Evolutionary conservation across 1,139 yeast species (phyloP).

Genomic region (Taphrina confusa): DNA sequence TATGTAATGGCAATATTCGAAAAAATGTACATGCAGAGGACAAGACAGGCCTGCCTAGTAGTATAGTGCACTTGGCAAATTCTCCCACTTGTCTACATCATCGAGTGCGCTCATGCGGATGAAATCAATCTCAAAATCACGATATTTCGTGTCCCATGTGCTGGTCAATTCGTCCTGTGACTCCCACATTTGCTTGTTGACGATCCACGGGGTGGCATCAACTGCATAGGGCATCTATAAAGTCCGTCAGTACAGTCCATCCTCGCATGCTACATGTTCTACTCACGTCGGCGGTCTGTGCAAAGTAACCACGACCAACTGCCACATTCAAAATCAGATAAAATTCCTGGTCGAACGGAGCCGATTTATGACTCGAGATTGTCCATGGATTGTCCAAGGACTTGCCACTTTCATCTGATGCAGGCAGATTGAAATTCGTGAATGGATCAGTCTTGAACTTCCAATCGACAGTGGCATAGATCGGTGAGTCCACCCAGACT

Average conservation of each 20-base stretch:
- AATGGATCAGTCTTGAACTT: constrained; percentile 35
- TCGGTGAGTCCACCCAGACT: constrained; percentile 39
- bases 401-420: constrained; percentile 34
- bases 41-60: too few relatives aligned
- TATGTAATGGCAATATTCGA: too few relatives aligned
- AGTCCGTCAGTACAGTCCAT: too few relatives aligned
- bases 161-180: constrained; percentile 3
- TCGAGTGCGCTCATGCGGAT: constrained; percentile 27
- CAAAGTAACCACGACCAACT: constrained; percentile 40
- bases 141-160: constrained; percentile 16
- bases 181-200: constrained; percentile 31
- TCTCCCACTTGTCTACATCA: constrained; percentile 26
- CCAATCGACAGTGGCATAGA: constrained; percentile 37
- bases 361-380: constrained; percentile 32
- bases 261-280: too few relatives aligned
- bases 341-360: constrained; percentile 40
- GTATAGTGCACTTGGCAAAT: not conserved
- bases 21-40: too few relatives aligned
- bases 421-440: constrained; percentile 33
- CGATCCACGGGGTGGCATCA: constrained; percentile 19
- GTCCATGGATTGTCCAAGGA: constrained; percentile 34
- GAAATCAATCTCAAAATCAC: constrained; percentile 17
- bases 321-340: constrained; percentile 40
- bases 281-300: constrained; percentile 27
- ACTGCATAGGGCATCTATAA: constrained; percentile 8